Percentiles rank a stretch among this genome's conserved stretches.
These are phyloP conservation scores for Verticillium dahliae DNA, from an alignment of 2,329 filamentous ascomycete species.

Conservation along the genomic window DNA sequence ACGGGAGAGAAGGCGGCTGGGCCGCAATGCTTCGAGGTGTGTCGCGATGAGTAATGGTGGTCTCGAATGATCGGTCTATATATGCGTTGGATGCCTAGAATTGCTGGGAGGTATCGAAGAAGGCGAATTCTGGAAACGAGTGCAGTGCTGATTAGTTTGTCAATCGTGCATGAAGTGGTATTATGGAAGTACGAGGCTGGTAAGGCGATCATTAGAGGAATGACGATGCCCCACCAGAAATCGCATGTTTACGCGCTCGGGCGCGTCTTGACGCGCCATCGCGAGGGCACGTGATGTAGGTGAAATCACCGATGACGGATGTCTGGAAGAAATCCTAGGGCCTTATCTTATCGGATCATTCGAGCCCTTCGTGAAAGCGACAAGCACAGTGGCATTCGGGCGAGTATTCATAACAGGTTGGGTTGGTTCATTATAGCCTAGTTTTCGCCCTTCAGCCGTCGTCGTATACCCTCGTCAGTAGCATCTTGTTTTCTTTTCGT, in stretches of 20 bases:
- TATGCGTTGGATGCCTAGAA: no score
- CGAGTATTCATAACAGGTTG: background rate
- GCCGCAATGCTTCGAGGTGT: no score
- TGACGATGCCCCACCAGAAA: background rate
- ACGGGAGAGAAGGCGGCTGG: no score
- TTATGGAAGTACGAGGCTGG: background rate
- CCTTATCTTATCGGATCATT: background rate
- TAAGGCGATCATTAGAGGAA: background rate
- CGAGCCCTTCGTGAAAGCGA: background rate
- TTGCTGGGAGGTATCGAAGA: no score
- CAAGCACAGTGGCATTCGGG: background rate
- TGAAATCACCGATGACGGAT: background rate
- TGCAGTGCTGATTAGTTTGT: no score
- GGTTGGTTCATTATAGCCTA: background rate
- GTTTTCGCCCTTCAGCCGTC: slow-evolving; percentile 2
- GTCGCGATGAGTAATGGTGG: no score
- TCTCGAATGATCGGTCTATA: no score
- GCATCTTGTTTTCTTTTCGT: background rate
- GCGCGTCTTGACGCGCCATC: background rate
- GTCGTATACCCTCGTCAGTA: slow-evolving; percentile 6
- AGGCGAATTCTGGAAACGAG: no score
- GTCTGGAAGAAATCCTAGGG: background rate
- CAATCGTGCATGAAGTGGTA: no score
- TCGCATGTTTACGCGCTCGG: background rate
- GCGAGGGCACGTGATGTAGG: background rate